phyloP scores from a whole-genome alignment of 345 rosid genomes.

The Populus euphratica region DNA sequence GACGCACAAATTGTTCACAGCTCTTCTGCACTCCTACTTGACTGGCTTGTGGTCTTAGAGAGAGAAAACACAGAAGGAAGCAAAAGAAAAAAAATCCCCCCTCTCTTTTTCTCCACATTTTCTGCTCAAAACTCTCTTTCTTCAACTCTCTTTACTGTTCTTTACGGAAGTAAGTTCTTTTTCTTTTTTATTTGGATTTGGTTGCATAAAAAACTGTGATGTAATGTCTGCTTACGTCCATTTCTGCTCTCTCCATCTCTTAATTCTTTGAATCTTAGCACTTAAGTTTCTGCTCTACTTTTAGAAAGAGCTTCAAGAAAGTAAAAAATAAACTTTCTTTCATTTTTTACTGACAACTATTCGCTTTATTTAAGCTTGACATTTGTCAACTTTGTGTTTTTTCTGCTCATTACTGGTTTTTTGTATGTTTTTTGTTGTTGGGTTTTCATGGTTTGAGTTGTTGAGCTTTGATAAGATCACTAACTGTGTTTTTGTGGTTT shows the following conservation, averaged over 20 bases:
- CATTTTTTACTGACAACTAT: not conserved
- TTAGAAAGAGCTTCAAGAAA: slow-evolving; percentile 1
- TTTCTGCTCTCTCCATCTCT: not conserved
- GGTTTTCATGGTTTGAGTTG: slow-evolving; percentile 1
- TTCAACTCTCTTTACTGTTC: not conserved
- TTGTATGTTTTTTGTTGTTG: slow-evolving; percentile 20
- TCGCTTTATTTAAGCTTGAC: not conserved
- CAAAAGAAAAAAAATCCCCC: not conserved
- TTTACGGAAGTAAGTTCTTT: too few relatives aligned
- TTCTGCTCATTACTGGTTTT: not conserved
- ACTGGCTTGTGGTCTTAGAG: not conserved
- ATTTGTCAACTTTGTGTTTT: slow-evolving; percentile 12
- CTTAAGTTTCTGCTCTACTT: slow-evolving; percentile 39
- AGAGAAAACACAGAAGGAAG: not conserved
- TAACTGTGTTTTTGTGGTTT: slow-evolving; percentile 11
- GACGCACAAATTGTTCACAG: not conserved
- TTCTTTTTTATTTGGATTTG: not conserved
- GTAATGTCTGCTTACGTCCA: slow-evolving; percentile 5
- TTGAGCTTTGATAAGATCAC: slow-evolving; percentile 13
- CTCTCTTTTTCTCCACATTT: not conserved
- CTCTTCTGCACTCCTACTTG: not conserved
- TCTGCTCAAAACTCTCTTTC: not conserved
- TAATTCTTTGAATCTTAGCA: slow-evolving; percentile 53
- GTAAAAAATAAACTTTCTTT: not conserved
- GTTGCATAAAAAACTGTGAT: not conserved